Conservation (phyloP, 2,329 filamentous ascomycete genomes). For the Nothopassalora personata region DNA sequence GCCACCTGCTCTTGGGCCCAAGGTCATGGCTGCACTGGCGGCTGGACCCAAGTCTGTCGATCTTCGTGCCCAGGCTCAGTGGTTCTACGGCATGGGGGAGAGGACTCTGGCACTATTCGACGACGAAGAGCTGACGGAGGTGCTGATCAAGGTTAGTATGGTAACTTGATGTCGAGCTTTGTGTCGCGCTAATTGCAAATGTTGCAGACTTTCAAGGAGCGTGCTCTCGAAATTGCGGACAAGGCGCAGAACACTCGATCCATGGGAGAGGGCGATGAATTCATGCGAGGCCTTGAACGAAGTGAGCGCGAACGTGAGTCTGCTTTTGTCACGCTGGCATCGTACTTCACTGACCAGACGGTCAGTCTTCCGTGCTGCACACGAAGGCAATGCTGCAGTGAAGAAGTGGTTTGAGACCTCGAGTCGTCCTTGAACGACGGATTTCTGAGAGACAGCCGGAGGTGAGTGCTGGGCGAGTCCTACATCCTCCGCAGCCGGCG, state of each 20-base stretch:
- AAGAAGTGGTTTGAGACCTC: conserved; percentile 38
- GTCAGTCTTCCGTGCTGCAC: conserved; percentile 43
- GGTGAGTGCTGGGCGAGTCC: too few species aligned
- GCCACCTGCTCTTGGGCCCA: conserved; percentile 67
- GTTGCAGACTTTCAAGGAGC: conserved; percentile 67
- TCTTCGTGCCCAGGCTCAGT: conserved; percentile 71
- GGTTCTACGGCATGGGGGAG: conserved; percentile 82
- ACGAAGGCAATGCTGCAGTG: conserved; percentile 44
- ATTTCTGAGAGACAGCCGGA: background rate
- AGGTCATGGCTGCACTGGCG: conserved; percentile 83
- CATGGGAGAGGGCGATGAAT: conserved; percentile 56
- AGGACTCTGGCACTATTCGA: conserved; percentile 88
- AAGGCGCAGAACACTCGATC: conserved; percentile 76
- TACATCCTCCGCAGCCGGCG: too few species aligned
- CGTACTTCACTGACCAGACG: background rate
- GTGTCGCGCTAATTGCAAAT: background rate
- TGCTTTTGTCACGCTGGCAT: conserved; percentile 31
- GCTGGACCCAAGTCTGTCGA: conserved; percentile 84
- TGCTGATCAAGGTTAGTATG: conserved; percentile 40
- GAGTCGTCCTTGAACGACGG: conserved; percentile 6
- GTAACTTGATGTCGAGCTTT: background rate
- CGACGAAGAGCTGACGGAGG: conserved; percentile 71
- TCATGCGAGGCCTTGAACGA: conserved; percentile 82
- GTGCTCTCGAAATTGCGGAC: conserved; percentile 77
- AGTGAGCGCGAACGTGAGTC: conserved; percentile 60